Base-by-base conservation (phyloP, 1,284 basidiomycete genomes). In the Amylostereum areolatum region DNA sequence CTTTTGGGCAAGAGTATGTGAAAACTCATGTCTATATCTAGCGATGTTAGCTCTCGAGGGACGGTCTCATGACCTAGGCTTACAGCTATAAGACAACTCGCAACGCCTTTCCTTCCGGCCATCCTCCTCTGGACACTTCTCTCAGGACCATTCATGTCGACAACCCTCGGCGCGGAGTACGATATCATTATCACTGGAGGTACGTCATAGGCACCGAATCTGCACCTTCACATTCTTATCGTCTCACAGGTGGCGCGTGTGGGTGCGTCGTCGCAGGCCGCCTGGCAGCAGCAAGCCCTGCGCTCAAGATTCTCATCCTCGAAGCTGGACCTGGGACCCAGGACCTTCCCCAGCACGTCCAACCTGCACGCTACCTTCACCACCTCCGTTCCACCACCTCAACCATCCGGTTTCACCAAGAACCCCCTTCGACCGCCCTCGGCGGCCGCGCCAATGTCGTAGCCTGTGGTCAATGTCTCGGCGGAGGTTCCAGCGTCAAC, bases 181-280 rank as follows among this genome's bases (percentile, higher is more conserved):
- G 74, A 76, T 52, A 66, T 76, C 33, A 66, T 76, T 46, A 70
- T 77, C 54, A 74, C 71, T 30, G 75, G 74, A 50, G 75, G 74
- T 41, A n/a, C n/a, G n/a, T n/a, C n/a, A n/a, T n/a, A n/a, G n/a
- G n/a, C n/a, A n/a, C n/a, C n/a, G n/a, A n/a, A n/a, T n/a, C n/a
- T n/a, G 28, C n/a, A n/a, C n/a, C n/a, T n/a, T n/a, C n/a, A n/a
- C n/a, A n/a, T n/a, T n/a, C n/a, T n/a, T n/a, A n/a, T n/a, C n/a
- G n/a, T n/a, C n/a, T n/a, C n/a, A n/a, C n/a, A n/a, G 71, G 71
- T 37, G 73, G 73, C 24, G 64, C 71, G 25, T 46, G 63, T 31
- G 73, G 67, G 12, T 73, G 73, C 54, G 61, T 75, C 24, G 59
- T 66, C 18, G 73, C 72, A 30, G 66, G 68, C 1, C 62, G 72